Conservation (phyloP, 139 green algal genomes). For the Chlorella sorokiniana region DNA sequence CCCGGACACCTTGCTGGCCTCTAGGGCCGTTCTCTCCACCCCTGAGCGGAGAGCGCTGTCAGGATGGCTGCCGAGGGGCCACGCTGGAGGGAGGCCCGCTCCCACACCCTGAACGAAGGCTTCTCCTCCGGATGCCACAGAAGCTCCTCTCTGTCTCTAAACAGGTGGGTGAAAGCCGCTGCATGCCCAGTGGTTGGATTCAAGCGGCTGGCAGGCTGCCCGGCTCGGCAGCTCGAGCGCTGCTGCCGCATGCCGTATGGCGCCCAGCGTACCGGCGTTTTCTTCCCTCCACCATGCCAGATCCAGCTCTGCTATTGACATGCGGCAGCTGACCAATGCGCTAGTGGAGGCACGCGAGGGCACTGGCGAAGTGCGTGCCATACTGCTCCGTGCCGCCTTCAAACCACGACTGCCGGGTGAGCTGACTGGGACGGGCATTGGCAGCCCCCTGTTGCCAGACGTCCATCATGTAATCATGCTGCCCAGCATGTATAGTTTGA, state of each 20-base stretch:
- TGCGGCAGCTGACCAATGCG: slow-evolving; percentile 46
- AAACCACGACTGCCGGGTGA: slow-evolving; percentile 43
- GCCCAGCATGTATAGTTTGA: no score
- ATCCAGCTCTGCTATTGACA: slow-evolving; percentile 34
- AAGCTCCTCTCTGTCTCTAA: no score
- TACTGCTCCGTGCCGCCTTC: slow-evolving; percentile 44
- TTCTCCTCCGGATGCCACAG: no score
- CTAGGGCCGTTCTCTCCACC: background rate
- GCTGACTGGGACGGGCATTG: background rate
- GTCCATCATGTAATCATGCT: no score
- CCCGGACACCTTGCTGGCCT: background rate
- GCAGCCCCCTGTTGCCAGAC: background rate
- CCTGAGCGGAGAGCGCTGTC: background rate
- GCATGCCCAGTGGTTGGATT: no score
- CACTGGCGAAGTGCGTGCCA: slow-evolving; percentile 40
- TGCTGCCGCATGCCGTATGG: no score
- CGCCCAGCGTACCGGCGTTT: no score
- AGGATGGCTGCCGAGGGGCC: background rate
- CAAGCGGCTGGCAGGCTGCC: no score
- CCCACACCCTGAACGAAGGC: background rate
- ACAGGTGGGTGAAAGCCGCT: no score
- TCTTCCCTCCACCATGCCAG: background rate
- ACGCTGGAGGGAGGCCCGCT: background rate
- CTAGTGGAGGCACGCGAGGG: slow-evolving; percentile 43
- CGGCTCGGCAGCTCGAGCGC: no score